These are phyloP conservation scores for Epichloe brachyelytri DNA, from an alignment of 2,329 filamentous ascomycete species.

Conservation along the genomic window DNA sequence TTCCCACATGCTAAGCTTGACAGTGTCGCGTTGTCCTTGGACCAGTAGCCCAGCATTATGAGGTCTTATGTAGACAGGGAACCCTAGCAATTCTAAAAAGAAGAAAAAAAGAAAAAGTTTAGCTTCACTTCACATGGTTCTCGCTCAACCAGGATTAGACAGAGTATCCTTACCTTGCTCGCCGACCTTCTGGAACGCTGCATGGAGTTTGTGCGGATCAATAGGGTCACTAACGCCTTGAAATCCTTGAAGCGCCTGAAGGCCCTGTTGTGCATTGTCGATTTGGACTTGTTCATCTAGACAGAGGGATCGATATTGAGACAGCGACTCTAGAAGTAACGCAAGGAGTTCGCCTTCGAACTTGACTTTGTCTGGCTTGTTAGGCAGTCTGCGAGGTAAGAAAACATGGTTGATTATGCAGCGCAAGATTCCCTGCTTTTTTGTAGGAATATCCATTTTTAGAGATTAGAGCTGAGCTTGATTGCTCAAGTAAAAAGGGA, in stretches of 20 bases:
- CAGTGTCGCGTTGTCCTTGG: not conserved
- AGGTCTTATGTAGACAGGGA: not conserved
- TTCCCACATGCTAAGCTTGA: not conserved
- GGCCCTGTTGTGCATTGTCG: not conserved
- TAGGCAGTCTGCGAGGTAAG: conserved; percentile 3
- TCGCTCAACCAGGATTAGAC: not conserved
- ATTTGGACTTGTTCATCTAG: not conserved
- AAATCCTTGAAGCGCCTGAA: not conserved
- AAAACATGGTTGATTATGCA: conserved; percentile 5
- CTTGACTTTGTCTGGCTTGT: not conserved
- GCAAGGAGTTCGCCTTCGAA: not conserved
- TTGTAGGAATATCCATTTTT: not conserved
- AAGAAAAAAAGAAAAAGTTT: no score
- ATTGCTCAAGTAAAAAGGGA: not conserved
- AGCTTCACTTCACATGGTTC: not conserved
- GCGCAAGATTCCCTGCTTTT: not conserved
- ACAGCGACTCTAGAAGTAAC: not conserved
- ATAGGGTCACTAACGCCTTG: not conserved
- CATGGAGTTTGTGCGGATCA: not conserved
- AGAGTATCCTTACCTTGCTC: not conserved
- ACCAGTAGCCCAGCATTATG: conserved; percentile 1
- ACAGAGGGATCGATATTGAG: not conserved
- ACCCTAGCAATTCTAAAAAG: not conserved
- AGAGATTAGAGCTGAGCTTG: not conserved
- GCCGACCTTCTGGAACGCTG: not conserved